Base-by-base conservation (phyloP, 495 filamentous ascomycete species). In the Collariella sp. region DNA sequence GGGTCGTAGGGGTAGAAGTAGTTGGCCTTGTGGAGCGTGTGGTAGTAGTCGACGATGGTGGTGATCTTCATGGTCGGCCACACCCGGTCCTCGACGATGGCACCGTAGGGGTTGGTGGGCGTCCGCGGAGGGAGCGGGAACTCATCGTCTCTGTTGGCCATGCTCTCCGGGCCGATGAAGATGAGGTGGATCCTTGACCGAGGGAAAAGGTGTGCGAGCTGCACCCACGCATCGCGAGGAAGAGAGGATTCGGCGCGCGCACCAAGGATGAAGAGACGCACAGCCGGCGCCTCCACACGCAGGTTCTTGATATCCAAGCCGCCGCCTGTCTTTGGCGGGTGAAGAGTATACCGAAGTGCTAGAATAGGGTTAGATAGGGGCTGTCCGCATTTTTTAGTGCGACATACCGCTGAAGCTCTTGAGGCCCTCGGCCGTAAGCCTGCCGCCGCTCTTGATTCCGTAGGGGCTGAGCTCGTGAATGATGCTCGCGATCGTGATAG, bases 21-120 rank as follows among this genome's bases (percentile, higher is more conserved):
- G 29, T 85, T 81, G 1, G 91, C 83, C 61, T 91, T 82, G 71
- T 97, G 91, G 62, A 99, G 79, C 1, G 89, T 96, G 67, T 99
- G 91, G 75, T 91, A 99, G 71, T 99, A 96, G 55, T 99, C 94
- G 22, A 96, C 91, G 61, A 89, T 95, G 0, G 93, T 99, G 62
- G 82, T 89, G 58, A 99, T 94, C 74, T 97, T 97, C 82, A 96
- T 82, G 50, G 82, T 81, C 18, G 83, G 80, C 60, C 83, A 84
- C 2, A 97, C 76, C 16, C 91, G 78, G 66, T 90, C 89, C 71
- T 99, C 94, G 7, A 96, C 83, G 20, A 97, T 78, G 9, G 86
- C 88, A 12, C 94, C 94, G 61, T 90, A 99, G 0, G 94, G 93
- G 61, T 99, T 99, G 3, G 69, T 67, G 2, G 88, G 77, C 0